phyloP scores from a whole-genome alignment of 2,329 filamentous ascomycete genomes.

The Aspergillus tanneri region DNA sequence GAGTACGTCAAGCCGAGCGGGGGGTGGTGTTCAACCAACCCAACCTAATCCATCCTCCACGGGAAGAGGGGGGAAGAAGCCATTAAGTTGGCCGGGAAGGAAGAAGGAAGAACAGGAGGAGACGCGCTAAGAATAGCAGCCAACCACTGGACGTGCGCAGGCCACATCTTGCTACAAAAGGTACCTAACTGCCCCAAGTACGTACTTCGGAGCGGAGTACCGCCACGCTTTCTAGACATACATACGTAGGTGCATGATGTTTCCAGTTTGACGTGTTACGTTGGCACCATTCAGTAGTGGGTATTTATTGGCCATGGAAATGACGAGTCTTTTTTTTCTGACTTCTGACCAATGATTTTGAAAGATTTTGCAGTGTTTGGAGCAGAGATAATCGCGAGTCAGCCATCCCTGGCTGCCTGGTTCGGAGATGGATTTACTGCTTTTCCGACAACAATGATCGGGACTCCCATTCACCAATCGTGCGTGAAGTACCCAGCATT shows the following conservation, averaged over 20 bases:
- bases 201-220: no score
- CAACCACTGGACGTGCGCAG: not conserved
- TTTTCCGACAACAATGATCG: not conserved
- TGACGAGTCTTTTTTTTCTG: slow-evolving; percentile 2
- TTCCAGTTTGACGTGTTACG: slow-evolving; percentile 6
- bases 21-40: no score
- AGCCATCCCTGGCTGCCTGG: no score
- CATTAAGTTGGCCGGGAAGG: not conserved
- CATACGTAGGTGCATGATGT: slow-evolving; percentile 1
- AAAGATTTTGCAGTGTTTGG: not conserved
- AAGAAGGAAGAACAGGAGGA: slow-evolving; percentile 2
- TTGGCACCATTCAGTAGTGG: not conserved
- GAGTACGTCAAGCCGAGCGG: no score
- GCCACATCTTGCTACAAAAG: no score
- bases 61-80: not conserved
- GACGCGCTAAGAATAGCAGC: slow-evolving; percentile 5
- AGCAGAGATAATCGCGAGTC: no score
- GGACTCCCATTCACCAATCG: no score
- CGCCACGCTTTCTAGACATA: no score
- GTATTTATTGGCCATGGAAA: not conserved
- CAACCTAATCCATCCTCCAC: not conserved
- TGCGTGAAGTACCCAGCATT: no score
- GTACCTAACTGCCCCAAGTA: no score
- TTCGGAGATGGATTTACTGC: not conserved
- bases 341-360: no score